Conservation (phyloP, 257 asterid species). For the Solanum bukasovii region DNA sequence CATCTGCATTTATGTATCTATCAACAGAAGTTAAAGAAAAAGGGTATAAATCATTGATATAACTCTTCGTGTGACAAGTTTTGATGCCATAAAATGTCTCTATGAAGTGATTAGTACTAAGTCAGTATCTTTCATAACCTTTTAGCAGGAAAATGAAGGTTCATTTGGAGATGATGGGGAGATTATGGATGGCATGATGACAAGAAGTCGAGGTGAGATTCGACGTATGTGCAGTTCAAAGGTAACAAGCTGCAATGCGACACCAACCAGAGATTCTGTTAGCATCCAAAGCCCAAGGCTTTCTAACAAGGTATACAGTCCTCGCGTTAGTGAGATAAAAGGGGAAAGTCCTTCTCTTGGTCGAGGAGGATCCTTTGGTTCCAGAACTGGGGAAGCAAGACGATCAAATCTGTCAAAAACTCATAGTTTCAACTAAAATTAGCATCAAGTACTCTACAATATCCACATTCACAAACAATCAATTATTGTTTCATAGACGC, state of each 20-base stretch:
- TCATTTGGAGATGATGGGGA: constrained; percentile 9
- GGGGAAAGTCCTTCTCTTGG: constrained; percentile 2
- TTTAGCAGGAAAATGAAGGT: constrained; percentile 1
- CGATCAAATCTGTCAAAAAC: constrained; percentile 8
- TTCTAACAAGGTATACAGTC: constrained; percentile 5
- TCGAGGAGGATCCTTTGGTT: constrained; percentile 8
- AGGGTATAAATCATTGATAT: neutral
- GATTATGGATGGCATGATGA: constrained; percentile 7
- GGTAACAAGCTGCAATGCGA: neutral
- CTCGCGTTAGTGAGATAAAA: constrained; percentile 2
- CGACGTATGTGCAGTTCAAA: constrained; percentile 6
- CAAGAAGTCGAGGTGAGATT: constrained; percentile 13
- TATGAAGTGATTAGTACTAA: neutral
- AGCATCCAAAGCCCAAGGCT: neutral
- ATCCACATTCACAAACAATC: neutral
- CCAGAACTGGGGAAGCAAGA: constrained; percentile 7
- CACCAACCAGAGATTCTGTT: constrained; percentile 6
- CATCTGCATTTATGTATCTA: neutral
- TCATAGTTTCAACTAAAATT: neutral
- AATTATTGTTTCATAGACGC: neutral
- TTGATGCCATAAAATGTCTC: neutral
- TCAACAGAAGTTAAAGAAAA: neutral
- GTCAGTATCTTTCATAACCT: neutral
- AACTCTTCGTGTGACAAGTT: neutral
- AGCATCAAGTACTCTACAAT: neutral